A percentile compares a stretch with the other conserved stretches of the same genome.
Evolutionary conservation across 306 rosid genomes (phyloP).

Genomic region (Prunus fruticosa): DNA sequence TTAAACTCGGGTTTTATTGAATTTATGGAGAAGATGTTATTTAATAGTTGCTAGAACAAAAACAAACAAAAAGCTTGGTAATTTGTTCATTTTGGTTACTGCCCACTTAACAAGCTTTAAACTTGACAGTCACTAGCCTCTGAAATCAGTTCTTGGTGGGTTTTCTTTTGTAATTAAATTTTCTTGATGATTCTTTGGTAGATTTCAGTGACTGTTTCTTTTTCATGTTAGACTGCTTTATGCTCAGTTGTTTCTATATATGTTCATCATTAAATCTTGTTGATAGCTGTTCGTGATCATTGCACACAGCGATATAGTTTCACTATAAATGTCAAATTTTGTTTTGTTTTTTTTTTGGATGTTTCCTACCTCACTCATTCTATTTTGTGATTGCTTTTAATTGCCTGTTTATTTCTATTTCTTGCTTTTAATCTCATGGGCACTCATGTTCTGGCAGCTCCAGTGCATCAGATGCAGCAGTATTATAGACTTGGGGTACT

Average conservation of each 20-base stretch:
- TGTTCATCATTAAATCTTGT: neutral
- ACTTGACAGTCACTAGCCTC: neutral
- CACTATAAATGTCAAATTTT: too few species aligned
- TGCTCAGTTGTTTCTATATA: neutral
- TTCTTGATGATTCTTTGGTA: constrained; percentile 7
- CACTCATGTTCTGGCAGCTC: constrained; percentile 50
- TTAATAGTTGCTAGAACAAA: neutral
- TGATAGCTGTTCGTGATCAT: neutral
- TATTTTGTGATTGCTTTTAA: neutral
- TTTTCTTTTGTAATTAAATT: neutral
- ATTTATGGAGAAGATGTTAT: neutral
- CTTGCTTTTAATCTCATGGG: neutral
- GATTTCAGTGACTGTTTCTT: neutral
- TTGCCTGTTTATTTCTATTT: neutral
- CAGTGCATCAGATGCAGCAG: constrained; percentile 91
- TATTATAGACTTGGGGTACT: constrained; percentile 76
- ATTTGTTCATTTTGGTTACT: neutral
- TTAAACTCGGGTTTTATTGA: neutral
- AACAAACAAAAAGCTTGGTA: neutral
- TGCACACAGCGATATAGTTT: neutral
- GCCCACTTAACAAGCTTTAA: neutral
- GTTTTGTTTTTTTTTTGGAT: neutral
- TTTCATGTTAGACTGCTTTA: neutral
- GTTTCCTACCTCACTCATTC: neutral
- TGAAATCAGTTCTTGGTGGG: neutral